Evolutionary conservation across 768 basidiomycete genomes (phyloP).

Genomic region (Leccinellum luteum): DNA sequence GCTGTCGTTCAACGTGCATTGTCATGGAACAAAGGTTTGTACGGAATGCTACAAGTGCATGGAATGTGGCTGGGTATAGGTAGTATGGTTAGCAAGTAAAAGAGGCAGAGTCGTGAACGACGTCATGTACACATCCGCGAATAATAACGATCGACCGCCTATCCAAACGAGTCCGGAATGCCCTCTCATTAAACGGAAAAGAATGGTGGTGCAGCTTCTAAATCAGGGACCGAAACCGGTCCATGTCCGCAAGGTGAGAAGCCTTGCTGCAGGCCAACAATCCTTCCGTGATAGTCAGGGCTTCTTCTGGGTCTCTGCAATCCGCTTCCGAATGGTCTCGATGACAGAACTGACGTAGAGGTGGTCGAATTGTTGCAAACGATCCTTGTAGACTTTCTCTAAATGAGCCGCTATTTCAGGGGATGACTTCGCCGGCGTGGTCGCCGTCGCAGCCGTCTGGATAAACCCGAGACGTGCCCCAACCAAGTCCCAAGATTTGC

Average conservation of each 20-base stretch:
- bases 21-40: background rate
- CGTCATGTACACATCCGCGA: slow-evolving; percentile 8
- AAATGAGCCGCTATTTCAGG: slow-evolving; percentile 26
- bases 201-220: slow-evolving; percentile 13
- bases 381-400: slow-evolving; percentile 28
- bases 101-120: slow-evolving; percentile 4
- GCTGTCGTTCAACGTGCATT: background rate
- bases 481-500: slow-evolving; percentile 28
- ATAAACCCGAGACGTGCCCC: slow-evolving; percentile 27
- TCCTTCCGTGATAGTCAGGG: slow-evolving; percentile 13
- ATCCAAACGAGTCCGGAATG: background rate
- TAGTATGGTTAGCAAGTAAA: background rate
- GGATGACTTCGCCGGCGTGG: slow-evolving; percentile 24
- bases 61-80: background rate
- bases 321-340: slow-evolving; percentile 32
- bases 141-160: slow-evolving; percentile 5
- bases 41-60: background rate
- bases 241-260: slow-evolving; percentile 7
- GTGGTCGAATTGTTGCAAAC: slow-evolving; percentile 33
- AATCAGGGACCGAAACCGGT: slow-evolving; percentile 7
- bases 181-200: background rate
- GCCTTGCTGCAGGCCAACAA: slow-evolving; percentile 5
- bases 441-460: slow-evolving; percentile 20
- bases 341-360: slow-evolving; percentile 33
- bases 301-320: slow-evolving; percentile 32